Percentiles rank a stretch among this genome's conserved stretches.
Evolutionary conservation across 192 early-diverging fungal species (phyloP).

Genomic region (Coemansia sp.): DNA sequence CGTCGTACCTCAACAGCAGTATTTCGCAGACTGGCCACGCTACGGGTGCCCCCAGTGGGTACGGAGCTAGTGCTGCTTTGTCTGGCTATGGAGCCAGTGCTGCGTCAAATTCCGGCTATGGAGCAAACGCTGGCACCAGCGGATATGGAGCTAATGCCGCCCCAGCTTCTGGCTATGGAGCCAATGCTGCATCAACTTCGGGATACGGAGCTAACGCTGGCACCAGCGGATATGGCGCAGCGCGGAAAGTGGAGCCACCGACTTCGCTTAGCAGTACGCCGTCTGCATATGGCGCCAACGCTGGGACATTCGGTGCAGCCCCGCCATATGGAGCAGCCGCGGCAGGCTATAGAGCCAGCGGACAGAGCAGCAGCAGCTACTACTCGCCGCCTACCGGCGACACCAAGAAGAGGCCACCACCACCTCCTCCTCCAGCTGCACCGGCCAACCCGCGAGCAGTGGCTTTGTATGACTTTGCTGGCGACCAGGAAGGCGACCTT

Average conservation of each 20-base stretch:
- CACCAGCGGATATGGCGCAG: not conserved
- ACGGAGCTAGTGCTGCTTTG: not conserved
- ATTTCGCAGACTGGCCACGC: constrained; percentile 7
- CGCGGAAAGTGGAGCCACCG: not conserved
- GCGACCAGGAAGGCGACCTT: constrained; percentile 80
- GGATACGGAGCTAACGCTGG: constrained; percentile 1
- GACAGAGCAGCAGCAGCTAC: constrained; percentile 18
- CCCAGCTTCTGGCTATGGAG: constrained; percentile 10
- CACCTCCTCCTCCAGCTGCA: constrained; percentile 58
- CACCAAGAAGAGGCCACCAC: constrained; percentile 18
- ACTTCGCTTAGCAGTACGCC: constrained; percentile 5
- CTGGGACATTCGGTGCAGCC: constrained; percentile 11
- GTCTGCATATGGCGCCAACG: constrained; percentile 8
- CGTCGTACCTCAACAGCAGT: constrained; percentile 45
- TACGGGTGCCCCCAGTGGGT: not conserved
- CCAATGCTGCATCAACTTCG: constrained; percentile 2
- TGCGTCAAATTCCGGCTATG: not conserved
- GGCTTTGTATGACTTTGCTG: constrained; percentile 87
- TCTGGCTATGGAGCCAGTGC: constrained; percentile 10
- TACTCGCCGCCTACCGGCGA: constrained; percentile 19
- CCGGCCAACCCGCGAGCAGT: constrained; percentile 55
- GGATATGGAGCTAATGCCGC: constrained; percentile 13
- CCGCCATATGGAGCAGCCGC: constrained; percentile 20
- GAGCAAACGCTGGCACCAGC: not conserved
- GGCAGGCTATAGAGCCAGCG: not conserved